Evolutionary conservation across 345 rosid genomes (phyloP).

Genomic region (Mercurialis annua): DNA sequence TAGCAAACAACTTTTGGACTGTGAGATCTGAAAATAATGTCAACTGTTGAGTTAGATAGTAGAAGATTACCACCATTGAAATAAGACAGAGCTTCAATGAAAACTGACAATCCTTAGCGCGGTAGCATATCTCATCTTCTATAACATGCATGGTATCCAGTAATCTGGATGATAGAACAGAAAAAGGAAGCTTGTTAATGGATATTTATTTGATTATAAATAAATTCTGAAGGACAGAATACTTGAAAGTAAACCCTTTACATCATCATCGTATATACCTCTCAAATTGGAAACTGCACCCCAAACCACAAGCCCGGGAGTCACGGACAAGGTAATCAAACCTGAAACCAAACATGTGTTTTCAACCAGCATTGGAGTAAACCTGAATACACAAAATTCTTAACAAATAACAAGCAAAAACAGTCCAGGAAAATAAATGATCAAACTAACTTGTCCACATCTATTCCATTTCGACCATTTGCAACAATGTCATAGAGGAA

Average conservation of each 20-base stretch:
- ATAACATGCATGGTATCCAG: conserved; percentile 29
- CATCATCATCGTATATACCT: conserved; percentile 11
- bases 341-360: conserved; percentile 1
- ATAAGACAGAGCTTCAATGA: conserved; percentile 1
- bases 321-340: conserved; percentile 34
- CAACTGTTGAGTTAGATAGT: neutral
- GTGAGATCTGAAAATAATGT: conserved; percentile 21
- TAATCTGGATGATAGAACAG: conserved; percentile 18
- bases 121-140: conserved; percentile 29
- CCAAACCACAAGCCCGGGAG: conserved; percentile 30
- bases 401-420: neutral
- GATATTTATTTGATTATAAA: neutral
- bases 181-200: neutral
- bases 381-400: neutral
- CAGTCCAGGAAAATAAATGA: neutral
- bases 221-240: neutral
- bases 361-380: neutral
- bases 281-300: conserved; percentile 23
- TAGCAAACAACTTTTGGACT: conserved; percentile 24
- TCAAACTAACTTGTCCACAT: conserved; percentile 32
- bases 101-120: conserved; percentile 29
- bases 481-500: conserved; percentile 35
- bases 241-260: neutral
- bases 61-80: neutral
- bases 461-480: conserved; percentile 33